Evolutionary conservation across 2,329 filamentous ascomycete genomes (phyloP).

Genomic region (Alternaria conjuncta): DNA sequence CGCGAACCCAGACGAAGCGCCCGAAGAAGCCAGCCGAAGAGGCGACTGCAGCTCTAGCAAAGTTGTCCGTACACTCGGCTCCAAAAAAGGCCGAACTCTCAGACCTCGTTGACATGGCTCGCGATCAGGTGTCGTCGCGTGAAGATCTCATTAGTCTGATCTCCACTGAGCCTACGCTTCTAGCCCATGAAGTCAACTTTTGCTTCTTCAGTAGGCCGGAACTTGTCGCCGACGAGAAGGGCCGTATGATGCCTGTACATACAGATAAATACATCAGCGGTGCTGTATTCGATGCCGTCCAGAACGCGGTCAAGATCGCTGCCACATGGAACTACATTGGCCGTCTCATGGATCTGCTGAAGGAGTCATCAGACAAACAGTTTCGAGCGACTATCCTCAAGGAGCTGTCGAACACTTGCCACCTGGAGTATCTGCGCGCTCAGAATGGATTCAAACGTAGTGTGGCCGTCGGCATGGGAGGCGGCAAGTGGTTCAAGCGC

Average conservation of each 20-base stretch:
- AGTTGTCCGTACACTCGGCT: constrained; percentile 36
- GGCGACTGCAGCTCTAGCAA: constrained; percentile 39
- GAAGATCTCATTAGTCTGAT: constrained; percentile 48
- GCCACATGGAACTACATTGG: constrained; percentile 53
- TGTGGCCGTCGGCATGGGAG: constrained; percentile 45
- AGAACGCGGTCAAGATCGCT: constrained; percentile 44
- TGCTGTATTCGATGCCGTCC: constrained; percentile 53
- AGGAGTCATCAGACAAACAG: constrained; percentile 33
- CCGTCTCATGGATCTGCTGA: constrained; percentile 47
- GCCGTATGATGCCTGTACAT: constrained; percentile 46
- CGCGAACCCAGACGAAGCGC: constrained; percentile 22
- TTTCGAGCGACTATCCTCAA: constrained; percentile 51
- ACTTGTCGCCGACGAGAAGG: constrained; percentile 55
- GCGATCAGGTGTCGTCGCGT: constrained; percentile 16
- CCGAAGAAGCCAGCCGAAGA: constrained; percentile 42
- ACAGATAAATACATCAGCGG: constrained; percentile 54
- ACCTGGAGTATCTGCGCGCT: constrained; percentile 53
- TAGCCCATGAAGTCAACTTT: constrained; percentile 38
- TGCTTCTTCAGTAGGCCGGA: constrained; percentile 53
- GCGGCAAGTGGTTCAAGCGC: constrained; percentile 52
- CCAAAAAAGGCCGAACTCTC: constrained; percentile 12
- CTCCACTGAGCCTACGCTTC: constrained; percentile 14
- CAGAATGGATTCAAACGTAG: constrained; percentile 53
- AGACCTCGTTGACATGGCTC: constrained; percentile 26
- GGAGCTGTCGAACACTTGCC: constrained; percentile 54